Percentiles rank a stretch among this genome's conserved stretches.
phyloP scores from a whole-genome alignment of 2,329 filamentous ascomycete genomes.

The Whalleya microplaca region DNA sequence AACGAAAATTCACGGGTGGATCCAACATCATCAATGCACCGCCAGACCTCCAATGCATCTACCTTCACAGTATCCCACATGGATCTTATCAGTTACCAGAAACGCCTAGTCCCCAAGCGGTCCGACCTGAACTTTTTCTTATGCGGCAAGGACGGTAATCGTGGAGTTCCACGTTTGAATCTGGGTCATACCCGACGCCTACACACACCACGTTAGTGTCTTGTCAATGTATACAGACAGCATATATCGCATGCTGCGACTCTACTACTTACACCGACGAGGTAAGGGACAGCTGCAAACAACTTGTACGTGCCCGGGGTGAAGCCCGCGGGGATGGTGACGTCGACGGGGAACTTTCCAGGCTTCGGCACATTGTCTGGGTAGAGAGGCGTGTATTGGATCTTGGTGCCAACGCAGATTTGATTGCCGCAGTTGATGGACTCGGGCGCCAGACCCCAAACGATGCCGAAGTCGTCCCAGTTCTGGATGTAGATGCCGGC shows the following conservation, averaged over 20 bases:
- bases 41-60: constrained; percentile 3
- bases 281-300: constrained; percentile 33
- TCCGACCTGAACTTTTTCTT: constrained; percentile 3
- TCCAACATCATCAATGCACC: constrained; percentile 9
- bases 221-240: not conserved
- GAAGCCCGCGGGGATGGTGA: constrained; percentile 15
- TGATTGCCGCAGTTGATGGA: constrained; percentile 19
- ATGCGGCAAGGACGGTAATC: constrained; percentile 23
- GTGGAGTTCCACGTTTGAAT: constrained; percentile 23
- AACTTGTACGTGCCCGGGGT: constrained; percentile 29
- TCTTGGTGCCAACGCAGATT: constrained; percentile 34
- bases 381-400: constrained; percentile 36
- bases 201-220: constrained; percentile 4
- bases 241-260: not conserved
- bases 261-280: constrained; percentile 36
- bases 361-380: constrained; percentile 25
- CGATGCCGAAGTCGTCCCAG: constrained; percentile 39
- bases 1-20: constrained; percentile 6
- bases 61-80: not conserved
- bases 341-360: constrained; percentile 20
- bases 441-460: constrained; percentile 33
- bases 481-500: constrained; percentile 40
- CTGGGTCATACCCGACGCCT: constrained; percentile 31
- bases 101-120: not conserved
- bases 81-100: not conserved